A percentile compares a stretch with the other conserved stretches of the same genome.
Conservation (phyloP, 345 rosid genomes). For the Carallia brachiata region DNA sequence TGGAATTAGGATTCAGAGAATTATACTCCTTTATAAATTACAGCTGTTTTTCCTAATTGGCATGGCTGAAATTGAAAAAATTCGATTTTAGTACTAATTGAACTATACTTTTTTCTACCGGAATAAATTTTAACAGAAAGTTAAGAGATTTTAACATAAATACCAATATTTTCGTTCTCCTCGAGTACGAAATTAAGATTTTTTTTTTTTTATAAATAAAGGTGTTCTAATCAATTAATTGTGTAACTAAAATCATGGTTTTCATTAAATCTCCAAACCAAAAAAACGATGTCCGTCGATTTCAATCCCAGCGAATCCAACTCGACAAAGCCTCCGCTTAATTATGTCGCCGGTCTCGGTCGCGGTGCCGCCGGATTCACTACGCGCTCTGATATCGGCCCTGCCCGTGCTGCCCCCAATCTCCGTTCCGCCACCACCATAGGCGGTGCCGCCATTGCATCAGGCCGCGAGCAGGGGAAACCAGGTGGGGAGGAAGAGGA, state of each 20-base stretch:
- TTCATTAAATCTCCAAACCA: conserved; percentile 50
- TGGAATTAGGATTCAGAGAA: too few relatives aligned
- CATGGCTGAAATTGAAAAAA: too few relatives aligned
- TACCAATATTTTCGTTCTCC: too few relatives aligned
- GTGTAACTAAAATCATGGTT: conserved; percentile 36
- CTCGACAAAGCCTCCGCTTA: conserved; percentile 62
- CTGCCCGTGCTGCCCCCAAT: conserved; percentile 91
- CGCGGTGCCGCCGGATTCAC: conserved; percentile 97
- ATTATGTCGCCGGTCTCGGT: conserved; percentile 89
- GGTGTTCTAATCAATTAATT: too few relatives aligned
- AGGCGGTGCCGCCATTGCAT: conserved; percentile 45
- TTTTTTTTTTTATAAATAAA: too few relatives aligned
- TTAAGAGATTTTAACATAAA: too few relatives aligned
- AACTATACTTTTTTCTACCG: too few relatives aligned
- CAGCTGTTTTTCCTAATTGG: too few relatives aligned
- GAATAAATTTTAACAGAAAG: too few relatives aligned
- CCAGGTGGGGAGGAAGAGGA: conserved; percentile 73
- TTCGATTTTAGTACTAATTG: too few relatives aligned
- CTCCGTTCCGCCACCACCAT: conserved; percentile 61
- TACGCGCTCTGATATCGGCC: conserved; percentile 93
- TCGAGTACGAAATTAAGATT: too few relatives aligned
- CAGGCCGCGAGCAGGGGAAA: conserved; percentile 62
- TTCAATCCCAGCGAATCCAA: conserved; percentile 52
- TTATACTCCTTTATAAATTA: too few relatives aligned
- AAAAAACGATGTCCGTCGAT: conserved; percentile 44